Base-by-base conservation (phyloP, 1,284 basidiomycete genomes). In the Rugosomyces carneus region DNA sequence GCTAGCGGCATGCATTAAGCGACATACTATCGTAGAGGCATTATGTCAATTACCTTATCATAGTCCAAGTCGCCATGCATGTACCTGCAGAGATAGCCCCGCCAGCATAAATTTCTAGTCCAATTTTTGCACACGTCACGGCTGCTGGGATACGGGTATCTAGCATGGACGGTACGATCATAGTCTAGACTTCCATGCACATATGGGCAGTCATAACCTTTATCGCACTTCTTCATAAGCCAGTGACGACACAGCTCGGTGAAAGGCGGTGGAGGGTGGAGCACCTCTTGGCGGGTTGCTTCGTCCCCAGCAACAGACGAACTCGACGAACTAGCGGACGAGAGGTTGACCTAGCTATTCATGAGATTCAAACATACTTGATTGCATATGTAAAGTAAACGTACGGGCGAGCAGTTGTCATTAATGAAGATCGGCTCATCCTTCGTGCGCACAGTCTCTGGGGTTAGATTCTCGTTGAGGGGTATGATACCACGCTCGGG, bases 171-270 rank as follows among this genome's bases (percentile, higher is more conserved):
- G 10, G 52, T 47, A 13, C 24, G 29, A 20, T 53, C 48, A 32
- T 55, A 55, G 5, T 47, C 35, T 16, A 52, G 21, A 44, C 49
- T 42, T 2, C 44, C 52, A 47, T 57, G 55, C 13, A 53, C 45
- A 15, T 9, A 49, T 3, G 2, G 29, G 15, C 58, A 60, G 3
- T 23, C 23, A 10, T 53, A 44, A 15, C 45, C 44, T 36, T 38
- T 45, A 1, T 26, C 26, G 39, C 59, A 61, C 4, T 10, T 6
- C 16, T 53, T 53, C 40, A 48, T 37, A 4, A 55, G 47, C 52
- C 53, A 59, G 16, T 31, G 15, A 34, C 48, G 44, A 40, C 57
- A 62, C n/a, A 53, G 48, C 23, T 29, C 36, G 9, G n/a, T 35
- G 16, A 6, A 36, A 6, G 4, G 32, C 1, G 50, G 52, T 19